These are phyloP conservation scores for Thelephora ganbajun DNA, from an alignment of 768 basidiomycete species.

Conservation along the genomic window DNA sequence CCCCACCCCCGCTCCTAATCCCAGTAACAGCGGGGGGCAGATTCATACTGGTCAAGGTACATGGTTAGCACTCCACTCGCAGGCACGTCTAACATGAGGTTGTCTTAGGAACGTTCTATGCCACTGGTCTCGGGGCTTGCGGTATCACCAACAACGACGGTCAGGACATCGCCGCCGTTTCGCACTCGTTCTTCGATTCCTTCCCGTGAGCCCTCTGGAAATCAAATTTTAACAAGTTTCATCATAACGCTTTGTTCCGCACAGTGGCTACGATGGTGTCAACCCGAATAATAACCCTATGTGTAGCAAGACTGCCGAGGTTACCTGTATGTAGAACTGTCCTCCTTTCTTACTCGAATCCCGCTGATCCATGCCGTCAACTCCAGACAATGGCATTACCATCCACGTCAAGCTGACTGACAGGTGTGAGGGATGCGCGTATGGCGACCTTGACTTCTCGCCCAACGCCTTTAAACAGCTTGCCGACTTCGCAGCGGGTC, in stretches of 20 bases:
- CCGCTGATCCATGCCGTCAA: slow-evolving; percentile 1
- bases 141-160: slow-evolving; percentile 38
- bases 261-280: slow-evolving; percentile 36
- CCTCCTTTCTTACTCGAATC: slow-evolving; percentile 3
- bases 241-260: not conserved
- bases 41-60: slow-evolving; percentile 14
- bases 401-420: slow-evolving; percentile 42
- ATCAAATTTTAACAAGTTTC: not conserved
- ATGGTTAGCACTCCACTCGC: not conserved
- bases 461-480: slow-evolving; percentile 39
- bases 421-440: slow-evolving; percentile 42
- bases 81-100: not conserved
- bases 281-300: slow-evolving; percentile 72
- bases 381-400: slow-evolving; percentile 34
- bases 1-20: not conserved
- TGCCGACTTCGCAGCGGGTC: slow-evolving; percentile 31
- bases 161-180: slow-evolving; percentile 46
- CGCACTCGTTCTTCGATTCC: slow-evolving; percentile 36
- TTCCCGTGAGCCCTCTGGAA: slow-evolving; percentile 34
- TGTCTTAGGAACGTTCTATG: slow-evolving; percentile 36
- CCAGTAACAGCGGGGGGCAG: not conserved
- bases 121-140: slow-evolving; percentile 50
- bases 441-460: slow-evolving; percentile 48
- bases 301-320: slow-evolving; percentile 34
- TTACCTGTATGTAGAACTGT: slow-evolving; percentile 28